Base-by-base conservation (phyloP, 192 early-diverging fungal species). In the Mortierella alpina region DNA sequence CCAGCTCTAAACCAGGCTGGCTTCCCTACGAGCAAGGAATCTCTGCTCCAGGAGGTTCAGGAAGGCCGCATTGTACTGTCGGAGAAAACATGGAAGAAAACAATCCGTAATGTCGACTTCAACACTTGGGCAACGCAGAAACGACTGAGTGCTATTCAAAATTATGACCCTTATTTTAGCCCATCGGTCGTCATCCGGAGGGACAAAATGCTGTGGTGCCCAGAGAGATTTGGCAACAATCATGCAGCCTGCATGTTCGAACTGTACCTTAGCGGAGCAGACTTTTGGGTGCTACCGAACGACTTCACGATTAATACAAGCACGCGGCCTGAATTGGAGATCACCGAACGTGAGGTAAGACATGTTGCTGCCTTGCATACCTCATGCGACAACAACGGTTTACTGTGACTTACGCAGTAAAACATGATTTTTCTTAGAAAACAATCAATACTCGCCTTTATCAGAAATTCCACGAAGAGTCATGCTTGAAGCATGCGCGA, bases 171-270 rank as follows among this genome's bases (percentile, higher is more conserved):
- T 22, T 88, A 87, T 57, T 90, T 88, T 68, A 79, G 82, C 42
- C 89, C 89, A 17, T 85, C 87, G 8, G 86, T 90, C 9, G 68
- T 90, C 22, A 66, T 82, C 39, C 87, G 84, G 46, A 85, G 84
- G 54, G 82, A 82, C 9, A 82, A 80, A 47, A 84, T 82, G 55
- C 73, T 85, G 42, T 90, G 86, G 87, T 90, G 89, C 56, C 76
- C 89, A 23, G 89, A 90, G 59, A 74, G 89, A 5, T 90, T 90
- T 56, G 75, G 86, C 23, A 82, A 90, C 59, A 90, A 86, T 58
- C 80, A 86, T 59, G 84, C 87, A 0, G 87, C 87, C 9, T 90
- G 89, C 47, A 40, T 87, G 2, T 88, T 86, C 66, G 76, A 84
- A 42, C 82, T 73, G 13, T 90, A 90, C 45, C 51, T 90, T 22